Evolutionary conservation across 352 stramenopile species (phyloP), one percentile per base, ranked within the genome.

Genomic region (Phytophthora hibernalis): DNA sequence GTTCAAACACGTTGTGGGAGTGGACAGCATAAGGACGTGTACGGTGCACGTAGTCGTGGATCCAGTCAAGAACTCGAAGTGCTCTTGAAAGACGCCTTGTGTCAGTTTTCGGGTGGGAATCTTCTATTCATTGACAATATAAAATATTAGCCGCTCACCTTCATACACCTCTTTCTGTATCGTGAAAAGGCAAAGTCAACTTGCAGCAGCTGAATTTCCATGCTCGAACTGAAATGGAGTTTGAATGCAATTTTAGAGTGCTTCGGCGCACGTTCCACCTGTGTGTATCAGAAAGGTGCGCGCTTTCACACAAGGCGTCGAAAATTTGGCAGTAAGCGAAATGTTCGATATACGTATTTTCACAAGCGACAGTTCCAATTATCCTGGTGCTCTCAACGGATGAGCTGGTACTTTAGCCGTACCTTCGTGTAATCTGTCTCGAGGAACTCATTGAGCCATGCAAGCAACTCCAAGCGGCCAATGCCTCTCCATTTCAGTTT

Each of bases 391-490:
- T 6, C 40, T 13, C 40, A 47, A 20, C 37, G 37, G 12, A 12
- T 16, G 9, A 24, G 18, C 22, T 47, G 37, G 13, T 47, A 30
- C 16, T 45, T 44, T 37, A 22, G 3, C 30, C 35, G 45, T 49
- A 87, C 80, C 64, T 93, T 93, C 28, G 82, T 93, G 58, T 93
- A 93, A 50, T 93, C 85, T 12, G 85, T 91, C 76, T 91, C 80
- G 5, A 93, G 70, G 18, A 92, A 89, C 67, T 90, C 83, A 55
- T 93, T 93, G 26, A 93, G 61, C 85, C 85, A 93, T 30, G 72
- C 77, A 33, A 93, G 82, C 11, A 93, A 72, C 67, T 93, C 83
- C n/a, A 93, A 71, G 8, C 85, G 80, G 2, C 85, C 85, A 47
- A 93, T 91, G 38, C 85, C 85, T 35, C 85, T 75, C 50, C 82